Evolutionary conservation across 257 asterid genomes (phyloP).

Genomic region (Penstemon davidsonii): DNA sequence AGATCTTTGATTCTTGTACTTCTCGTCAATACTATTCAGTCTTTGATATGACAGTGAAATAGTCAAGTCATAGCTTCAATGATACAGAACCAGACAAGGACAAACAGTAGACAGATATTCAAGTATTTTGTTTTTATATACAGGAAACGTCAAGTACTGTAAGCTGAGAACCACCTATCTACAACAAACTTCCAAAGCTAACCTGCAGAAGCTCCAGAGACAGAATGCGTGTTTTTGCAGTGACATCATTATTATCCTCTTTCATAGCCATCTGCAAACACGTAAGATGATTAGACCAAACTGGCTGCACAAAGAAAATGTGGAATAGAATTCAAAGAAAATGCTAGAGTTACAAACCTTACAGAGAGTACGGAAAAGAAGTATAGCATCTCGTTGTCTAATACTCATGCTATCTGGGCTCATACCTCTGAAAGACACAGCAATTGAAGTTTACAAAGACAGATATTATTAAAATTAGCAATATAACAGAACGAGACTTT

Average conservation of each 20-base stretch:
- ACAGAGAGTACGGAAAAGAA: conserved; percentile 96
- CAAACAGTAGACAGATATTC: background rate
- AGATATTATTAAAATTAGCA: conserved; percentile 23
- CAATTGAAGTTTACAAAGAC: conserved; percentile 33
- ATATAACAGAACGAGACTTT: conserved; percentile 17
- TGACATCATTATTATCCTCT: conserved; percentile 91
- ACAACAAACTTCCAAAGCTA: conserved; percentile 28
- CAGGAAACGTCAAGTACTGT: background rate
- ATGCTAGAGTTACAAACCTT: conserved; percentile 66
- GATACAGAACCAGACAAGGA: conserved; percentile 18
- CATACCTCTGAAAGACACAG: conserved; percentile 57
- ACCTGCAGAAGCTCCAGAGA: conserved; percentile 99
- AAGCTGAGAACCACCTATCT: conserved; percentile 27
- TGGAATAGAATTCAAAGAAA: background rate
- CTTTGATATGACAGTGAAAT: conserved; percentile 6
- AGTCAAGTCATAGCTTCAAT: conserved; percentile 5
- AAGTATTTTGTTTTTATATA: too few species aligned
- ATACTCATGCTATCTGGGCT: conserved; percentile 67
- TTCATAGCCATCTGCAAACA: conserved; percentile 89
- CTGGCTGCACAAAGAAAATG: conserved; percentile 27
- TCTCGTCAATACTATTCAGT: background rate
- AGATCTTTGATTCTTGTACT: background rate
- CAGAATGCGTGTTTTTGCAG: conserved; percentile 82
- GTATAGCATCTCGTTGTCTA: conserved; percentile 89
- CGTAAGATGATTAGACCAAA: conserved; percentile 31